Evolutionary conservation across 495 filamentous ascomycete species (phyloP).

Genomic region (Glarea lozoyensis): DNA sequence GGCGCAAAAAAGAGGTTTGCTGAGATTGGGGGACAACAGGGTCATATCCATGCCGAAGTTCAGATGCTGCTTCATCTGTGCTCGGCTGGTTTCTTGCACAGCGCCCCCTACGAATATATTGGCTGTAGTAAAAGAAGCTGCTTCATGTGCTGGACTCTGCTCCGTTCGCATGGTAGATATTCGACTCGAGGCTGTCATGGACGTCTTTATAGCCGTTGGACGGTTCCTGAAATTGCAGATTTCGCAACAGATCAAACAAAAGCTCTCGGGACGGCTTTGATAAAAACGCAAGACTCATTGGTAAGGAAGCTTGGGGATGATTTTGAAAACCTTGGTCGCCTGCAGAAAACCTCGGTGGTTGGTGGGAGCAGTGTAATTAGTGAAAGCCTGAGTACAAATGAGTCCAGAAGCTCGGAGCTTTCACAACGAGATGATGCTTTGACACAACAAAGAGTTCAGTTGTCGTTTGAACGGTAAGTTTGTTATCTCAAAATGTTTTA

Average conservation of each 20-base stretch:
- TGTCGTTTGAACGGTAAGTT: neutral
- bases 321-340: neutral
- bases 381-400: neutral
- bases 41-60: slow-evolving; percentile 23
- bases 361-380: neutral
- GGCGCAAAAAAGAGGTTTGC: slow-evolving; percentile 21
- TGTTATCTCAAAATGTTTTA: neutral
- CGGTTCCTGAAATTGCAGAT: neutral
- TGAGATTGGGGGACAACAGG: slow-evolving; percentile 24
- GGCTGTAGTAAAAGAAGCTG: slow-evolving; percentile 27
- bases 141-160: slow-evolving; percentile 24
- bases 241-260: neutral
- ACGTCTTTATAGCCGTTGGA: neutral
- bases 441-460: neutral
- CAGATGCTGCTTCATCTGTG: slow-evolving; percentile 24
- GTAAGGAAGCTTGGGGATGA: neutral
- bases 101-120: slow-evolving; percentile 21
- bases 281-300: neutral
- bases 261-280: neutral
- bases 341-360: neutral
- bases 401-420: neutral
- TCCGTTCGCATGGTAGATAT: slow-evolving; percentile 19
- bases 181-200: neutral
- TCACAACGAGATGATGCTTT: neutral
- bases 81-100: slow-evolving; percentile 15